Evolutionary conservation across 768 basidiomycete species (phyloP), one percentile per base, ranked within the genome.

Genomic region (Boletus subparvulus): DNA sequence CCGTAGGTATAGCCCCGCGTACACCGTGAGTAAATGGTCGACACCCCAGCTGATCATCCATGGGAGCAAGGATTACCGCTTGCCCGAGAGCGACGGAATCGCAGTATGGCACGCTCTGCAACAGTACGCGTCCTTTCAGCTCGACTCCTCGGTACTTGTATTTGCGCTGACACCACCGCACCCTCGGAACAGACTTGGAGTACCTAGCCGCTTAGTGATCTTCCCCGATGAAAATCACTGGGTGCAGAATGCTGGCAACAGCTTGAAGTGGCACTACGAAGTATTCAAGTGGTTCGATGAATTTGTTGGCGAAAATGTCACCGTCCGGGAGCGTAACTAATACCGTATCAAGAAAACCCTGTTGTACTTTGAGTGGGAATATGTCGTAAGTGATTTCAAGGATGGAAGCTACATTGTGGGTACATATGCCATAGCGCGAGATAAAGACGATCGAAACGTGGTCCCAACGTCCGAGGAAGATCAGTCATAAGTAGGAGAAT

Each of bases 161-260:
- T 21, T 21, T 21, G 45, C 11, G 17, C 45, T 54, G 40, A 59
- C 13, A 21, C 12, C 28, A 28, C 43, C 26, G 6, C 33, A n/a
- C 14, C 13, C 35, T 24, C 17, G 50, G 35, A 53, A 21, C 51
- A 92, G 92, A 65, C 82, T 77, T 43, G 84, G 81, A 9, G 74
- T 94, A 32, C 87, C 88, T 5, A 89, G 85, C 60, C 82, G 92
- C 41, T 75, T 94, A 26, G 82, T 94, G 12, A 80, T 92, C 57
- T 94, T 94, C 80, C 90, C 92, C 0, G 84, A 89, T 61, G 94
- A 96, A 74, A 96, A 94, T 61, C 94, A 96, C 68, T 94, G 94
- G 94, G 92, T 92, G 26, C 63, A 91, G 58, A 81, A 90, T 52
- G 88, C 87, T 56, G 86, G 85, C 51, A 92, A 92, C 63, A 89